Conservation (phyloP, 768 basidiomycete species). For the Leucogyrophana mollusca region DNA sequence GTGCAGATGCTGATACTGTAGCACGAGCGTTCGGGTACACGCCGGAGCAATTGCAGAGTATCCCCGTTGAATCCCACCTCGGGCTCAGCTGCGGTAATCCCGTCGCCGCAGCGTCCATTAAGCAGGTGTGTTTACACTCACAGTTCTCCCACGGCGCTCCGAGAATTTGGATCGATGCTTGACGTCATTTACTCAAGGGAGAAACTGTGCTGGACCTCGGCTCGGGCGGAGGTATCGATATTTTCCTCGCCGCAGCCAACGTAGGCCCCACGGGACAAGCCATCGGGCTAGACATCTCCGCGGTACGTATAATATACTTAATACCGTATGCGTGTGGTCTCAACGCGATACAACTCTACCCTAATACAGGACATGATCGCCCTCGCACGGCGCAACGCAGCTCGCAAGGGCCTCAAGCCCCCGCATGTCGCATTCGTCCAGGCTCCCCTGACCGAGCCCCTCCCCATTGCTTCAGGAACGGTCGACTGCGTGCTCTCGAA, state of each 20-base stretch:
- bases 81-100: conserved; percentile 59
- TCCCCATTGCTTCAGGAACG: conserved; percentile 47
- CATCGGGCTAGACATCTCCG: conserved; percentile 55
- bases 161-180: too few relatives aligned
- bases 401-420: conserved; percentile 37
- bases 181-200: conserved; percentile 44
- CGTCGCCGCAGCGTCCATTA: conserved; percentile 42
- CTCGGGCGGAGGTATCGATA: conserved; percentile 54
- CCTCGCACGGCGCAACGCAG: conserved; percentile 46
- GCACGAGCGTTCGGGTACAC: conserved; percentile 51
- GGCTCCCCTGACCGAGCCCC: conserved; percentile 36
- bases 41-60: conserved; percentile 36
- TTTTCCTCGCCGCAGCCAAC: conserved; percentile 50
- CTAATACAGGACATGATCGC: conserved; percentile 47
- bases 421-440: conserved; percentile 52
- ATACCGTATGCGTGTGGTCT: neutral
- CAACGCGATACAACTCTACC: neutral
- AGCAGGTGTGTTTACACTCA: conserved; percentile 30
- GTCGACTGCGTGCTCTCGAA: conserved; percentile 59
- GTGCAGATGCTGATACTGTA: conserved; percentile 32
- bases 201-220: conserved; percentile 58
- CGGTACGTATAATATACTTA: conserved; percentile 28
- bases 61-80: conserved; percentile 45
- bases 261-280: conserved; percentile 49
- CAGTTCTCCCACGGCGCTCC: neutral